These are phyloP conservation scores for Aspergillus conjunctus DNA, from an alignment of 495 filamentous ascomycete genomes.

Conservation along the genomic window DNA sequence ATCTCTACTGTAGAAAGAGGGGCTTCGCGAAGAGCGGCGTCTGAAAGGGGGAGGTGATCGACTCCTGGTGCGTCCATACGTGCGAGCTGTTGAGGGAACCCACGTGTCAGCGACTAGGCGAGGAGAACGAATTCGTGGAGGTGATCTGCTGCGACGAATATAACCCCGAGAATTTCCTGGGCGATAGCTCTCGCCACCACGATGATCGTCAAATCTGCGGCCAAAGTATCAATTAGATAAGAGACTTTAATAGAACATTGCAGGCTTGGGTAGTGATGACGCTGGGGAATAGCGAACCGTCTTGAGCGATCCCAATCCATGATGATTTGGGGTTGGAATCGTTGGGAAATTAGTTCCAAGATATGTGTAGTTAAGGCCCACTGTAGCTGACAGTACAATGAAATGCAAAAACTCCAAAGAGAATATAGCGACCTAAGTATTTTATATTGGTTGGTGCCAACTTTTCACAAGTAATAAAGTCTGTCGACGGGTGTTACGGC, in stretches of 20 bases:
- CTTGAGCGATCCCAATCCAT: slow-evolving; percentile 56
- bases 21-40: slow-evolving; percentile 53
- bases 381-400: background rate
- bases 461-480: no score
- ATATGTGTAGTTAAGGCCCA: background rate
- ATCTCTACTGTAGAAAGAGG: slow-evolving; percentile 43
- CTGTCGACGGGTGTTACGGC: no score
- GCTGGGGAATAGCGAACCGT: slow-evolving; percentile 38
- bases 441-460: no score
- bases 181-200: slow-evolving; percentile 57
- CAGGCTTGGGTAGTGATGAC: background rate
- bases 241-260: slow-evolving; percentile 8
- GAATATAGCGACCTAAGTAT: no score
- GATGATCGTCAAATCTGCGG: slow-evolving; percentile 54
- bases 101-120: slow-evolving; percentile 52
- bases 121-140: slow-evolving; percentile 42
- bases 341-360: background rate
- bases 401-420: background rate
- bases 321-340: background rate
- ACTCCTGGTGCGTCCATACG: slow-evolving; percentile 44
- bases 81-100: slow-evolving; percentile 43
- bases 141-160: slow-evolving; percentile 43
- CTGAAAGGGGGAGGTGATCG: slow-evolving; percentile 46
- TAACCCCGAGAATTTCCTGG: slow-evolving; percentile 46
- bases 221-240: background rate